Base-by-base conservation (phyloP, 2,329 filamentous ascomycete genomes). In the Remersonia thermophila region DNA sequence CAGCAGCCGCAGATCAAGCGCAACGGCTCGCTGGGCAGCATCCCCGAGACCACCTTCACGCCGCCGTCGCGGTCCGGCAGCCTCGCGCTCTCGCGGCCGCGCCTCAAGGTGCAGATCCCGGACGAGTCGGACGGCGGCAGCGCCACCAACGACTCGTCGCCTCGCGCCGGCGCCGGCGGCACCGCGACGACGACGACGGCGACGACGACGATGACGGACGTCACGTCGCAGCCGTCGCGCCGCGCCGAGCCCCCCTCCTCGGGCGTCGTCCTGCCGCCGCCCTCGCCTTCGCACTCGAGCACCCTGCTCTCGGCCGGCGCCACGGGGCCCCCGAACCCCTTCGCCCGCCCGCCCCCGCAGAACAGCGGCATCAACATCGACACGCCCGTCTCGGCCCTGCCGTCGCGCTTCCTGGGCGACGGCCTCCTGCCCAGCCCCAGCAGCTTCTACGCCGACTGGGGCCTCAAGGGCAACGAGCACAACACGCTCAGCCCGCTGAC, bases 401-500 rank as follows among this genome's bases (percentile, higher is more conserved):
- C 91, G 0, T 93, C 84, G 34, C 77, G 89, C 28, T 95, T 96
- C 57, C 79, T 96, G 48, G 81, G 79, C 39, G 84, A 83, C 46
- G 84, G 87, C 26, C 77, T 95, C 36, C 67, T 96, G 12, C 87
- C 91, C 0, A 93, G 84, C 38, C 91, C 91, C 0, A 93, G 82
- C 45, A 85, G 77, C 46, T 95, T 96, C 61, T 96, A 93, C 52
- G 78, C 82, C 0, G 86, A 93, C 44, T 95, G 87, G 87, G 79
- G 81, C 47, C 86, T 83, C 56, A 54, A 77, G 56, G 55, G 75
- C 51, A 57, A 66, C 38, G 83, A 91, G 47, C 82, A 71, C 55
- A 93, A 91, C 51, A 91, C 93, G 47, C 67, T 96, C 33, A 95
- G 86, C 55, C 91, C 91, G 8, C 63, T 96, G 45, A 93, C 87